These are phyloP conservation scores for Phytophthora syringae DNA, from an alignment of 352 stramenopile species.

Conservation along the genomic window DNA sequence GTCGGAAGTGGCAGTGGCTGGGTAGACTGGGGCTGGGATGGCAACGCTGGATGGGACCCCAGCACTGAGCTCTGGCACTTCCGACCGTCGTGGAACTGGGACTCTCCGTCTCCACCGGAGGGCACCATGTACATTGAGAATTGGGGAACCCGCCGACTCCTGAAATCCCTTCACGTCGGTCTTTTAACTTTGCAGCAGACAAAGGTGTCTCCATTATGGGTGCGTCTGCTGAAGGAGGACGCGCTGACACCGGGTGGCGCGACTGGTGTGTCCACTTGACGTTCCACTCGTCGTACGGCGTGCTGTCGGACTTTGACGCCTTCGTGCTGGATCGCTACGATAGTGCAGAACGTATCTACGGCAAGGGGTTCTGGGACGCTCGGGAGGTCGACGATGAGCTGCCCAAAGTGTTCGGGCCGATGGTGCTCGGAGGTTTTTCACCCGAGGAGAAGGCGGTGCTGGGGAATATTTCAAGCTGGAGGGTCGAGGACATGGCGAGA, in stretches of 20 bases:
- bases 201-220: slow-evolving; percentile 17
- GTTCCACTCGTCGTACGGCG: slow-evolving; percentile 55
- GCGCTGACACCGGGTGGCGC: slow-evolving; percentile 6
- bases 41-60: slow-evolving; percentile 12
- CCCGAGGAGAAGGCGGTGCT: slow-evolving; percentile 21
- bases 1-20: slow-evolving; percentile 24
- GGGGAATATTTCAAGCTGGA: slow-evolving; percentile 25
- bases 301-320: slow-evolving; percentile 54
- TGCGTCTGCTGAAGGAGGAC: slow-evolving; percentile 13
- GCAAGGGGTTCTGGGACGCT: slow-evolving; percentile 9
- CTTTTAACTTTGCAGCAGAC: slow-evolving; percentile 17
- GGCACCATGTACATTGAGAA: slow-evolving; percentile 30
- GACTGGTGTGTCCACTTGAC: slow-evolving; percentile 40
- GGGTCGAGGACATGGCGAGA: slow-evolving; percentile 19
- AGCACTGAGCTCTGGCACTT: slow-evolving; percentile 26
- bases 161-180: slow-evolving; percentile 17
- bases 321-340: slow-evolving; percentile 55
- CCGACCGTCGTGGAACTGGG: slow-evolving; percentile 26
- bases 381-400: slow-evolving; percentile 4
- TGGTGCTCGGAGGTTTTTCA: slow-evolving; percentile 42
- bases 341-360: slow-evolving; percentile 18
- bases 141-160: slow-evolving; percentile 20
- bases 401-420: slow-evolving; percentile 21
- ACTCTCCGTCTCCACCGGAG: slow-evolving; percentile 29
- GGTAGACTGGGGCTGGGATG: slow-evolving; percentile 15